A percentile compares a stretch with the other conserved stretches of the same genome.
These are phyloP conservation scores for Salvia hispanica DNA, from an alignment of 257 asterid species.

Conservation along the genomic window DNA sequence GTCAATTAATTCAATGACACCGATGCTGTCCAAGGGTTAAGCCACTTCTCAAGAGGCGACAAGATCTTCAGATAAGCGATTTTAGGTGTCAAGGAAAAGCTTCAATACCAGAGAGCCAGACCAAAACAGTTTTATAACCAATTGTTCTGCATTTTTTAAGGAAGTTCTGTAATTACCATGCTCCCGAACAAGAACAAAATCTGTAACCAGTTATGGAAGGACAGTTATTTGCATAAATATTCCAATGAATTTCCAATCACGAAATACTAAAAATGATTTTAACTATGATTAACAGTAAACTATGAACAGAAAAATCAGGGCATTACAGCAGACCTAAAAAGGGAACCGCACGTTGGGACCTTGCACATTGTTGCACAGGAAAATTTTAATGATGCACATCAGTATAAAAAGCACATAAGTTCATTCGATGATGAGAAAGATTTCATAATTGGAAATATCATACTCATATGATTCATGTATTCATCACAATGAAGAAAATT, in stretches of 20 bases:
- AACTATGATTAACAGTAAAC: constrained; percentile 7
- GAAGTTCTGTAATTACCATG: constrained; percentile 14
- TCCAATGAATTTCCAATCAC: constrained; percentile 8
- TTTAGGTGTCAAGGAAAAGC: constrained; percentile 21
- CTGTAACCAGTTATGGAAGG: constrained; percentile 10
- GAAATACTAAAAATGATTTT: neutral
- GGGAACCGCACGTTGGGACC: neutral
- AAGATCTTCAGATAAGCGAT: constrained; percentile 4
- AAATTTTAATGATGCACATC: constrained; percentile 7
- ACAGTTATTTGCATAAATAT: neutral
- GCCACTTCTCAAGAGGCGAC: neutral
- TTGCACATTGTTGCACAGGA: constrained; percentile 6
- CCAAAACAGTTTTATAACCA: neutral
- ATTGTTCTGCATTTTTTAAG: neutral
- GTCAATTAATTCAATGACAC: constrained; percentile 16
- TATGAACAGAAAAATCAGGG: neutral
- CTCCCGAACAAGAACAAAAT: neutral
- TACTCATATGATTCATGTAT: constrained; percentile 2
- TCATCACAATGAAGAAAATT: constrained; percentile 1
- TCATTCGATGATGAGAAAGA: neutral
- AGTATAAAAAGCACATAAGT: constrained; percentile 13
- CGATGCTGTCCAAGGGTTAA: neutral
- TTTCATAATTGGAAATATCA: neutral
- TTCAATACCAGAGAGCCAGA: constrained; percentile 25
- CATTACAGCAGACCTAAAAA: neutral